These are phyloP conservation scores for Mycena sp. DNA, from an alignment of 1,284 basidiomycete species.

Conservation along the genomic window DNA sequence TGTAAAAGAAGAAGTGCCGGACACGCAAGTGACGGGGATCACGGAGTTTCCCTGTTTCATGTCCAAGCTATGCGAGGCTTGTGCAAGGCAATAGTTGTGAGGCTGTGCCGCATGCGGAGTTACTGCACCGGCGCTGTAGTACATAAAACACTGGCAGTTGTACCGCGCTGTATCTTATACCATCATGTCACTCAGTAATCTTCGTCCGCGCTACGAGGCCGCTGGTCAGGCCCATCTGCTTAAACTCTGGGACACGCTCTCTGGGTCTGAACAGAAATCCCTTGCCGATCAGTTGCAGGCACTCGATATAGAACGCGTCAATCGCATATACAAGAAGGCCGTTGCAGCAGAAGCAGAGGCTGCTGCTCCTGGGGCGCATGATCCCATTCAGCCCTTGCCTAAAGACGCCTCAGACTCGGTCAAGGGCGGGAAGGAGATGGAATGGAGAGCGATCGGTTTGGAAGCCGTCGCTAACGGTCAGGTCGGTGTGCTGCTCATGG, in stretches of 20 bases:
- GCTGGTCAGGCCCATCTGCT: slow-evolving; percentile 93
- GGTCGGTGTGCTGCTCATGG: slow-evolving; percentile 96
- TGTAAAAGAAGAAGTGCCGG: neutral
- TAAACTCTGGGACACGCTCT: slow-evolving; percentile 85
- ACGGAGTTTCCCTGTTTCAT: no score
- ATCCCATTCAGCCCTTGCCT: slow-evolving; percentile 83
- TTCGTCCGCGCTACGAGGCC: slow-evolving; percentile 71
- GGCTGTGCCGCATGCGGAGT: slow-evolving; percentile 4
- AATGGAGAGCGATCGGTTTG: slow-evolving; percentile 83
- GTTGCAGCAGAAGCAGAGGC: slow-evolving; percentile 72
- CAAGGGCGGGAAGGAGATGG: slow-evolving; percentile 64
- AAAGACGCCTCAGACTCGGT: slow-evolving; percentile 75
- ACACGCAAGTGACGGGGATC: neutral
- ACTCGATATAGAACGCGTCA: slow-evolving; percentile 92
- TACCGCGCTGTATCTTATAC: slow-evolving; percentile 3
- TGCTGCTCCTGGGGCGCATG: slow-evolving; percentile 53
- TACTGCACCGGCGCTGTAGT: neutral
- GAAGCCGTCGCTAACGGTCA: slow-evolving; percentile 83
- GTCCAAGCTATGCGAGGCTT: slow-evolving; percentile 2
- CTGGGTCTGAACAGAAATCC: slow-evolving; percentile 67
- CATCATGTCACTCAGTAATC: slow-evolving; percentile 59
- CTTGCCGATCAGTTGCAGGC: slow-evolving; percentile 81
- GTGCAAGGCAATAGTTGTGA: neutral
- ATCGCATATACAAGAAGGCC: slow-evolving; percentile 87
- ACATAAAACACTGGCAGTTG: neutral